Evolutionary conservation across 768 basidiomycete species (phyloP), one percentile per base, ranked within the genome.

Genomic region (Suillus fuscotomentosus): DNA sequence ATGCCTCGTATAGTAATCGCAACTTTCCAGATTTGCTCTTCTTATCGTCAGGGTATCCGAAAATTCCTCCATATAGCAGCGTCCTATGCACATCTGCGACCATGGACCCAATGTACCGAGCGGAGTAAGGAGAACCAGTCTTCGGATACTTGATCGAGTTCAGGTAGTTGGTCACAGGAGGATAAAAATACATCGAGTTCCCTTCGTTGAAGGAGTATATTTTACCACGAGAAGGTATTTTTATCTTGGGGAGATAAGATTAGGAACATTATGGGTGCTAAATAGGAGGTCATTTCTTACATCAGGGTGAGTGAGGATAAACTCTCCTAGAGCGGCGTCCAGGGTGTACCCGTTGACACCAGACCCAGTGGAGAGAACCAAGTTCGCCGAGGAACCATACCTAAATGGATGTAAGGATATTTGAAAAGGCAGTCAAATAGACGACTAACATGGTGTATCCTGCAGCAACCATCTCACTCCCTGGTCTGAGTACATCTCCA

Each of bases 171-270:
- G 79, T 79, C 56, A 93, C 91, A 20, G 92, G 95, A 55, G 85
- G 77, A 77, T 95, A 81, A 82, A 97, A 99, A 80, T 96, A 96
- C 84, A 94, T 83, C 39, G 95, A 86, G 81, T 99, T 99, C 66
- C 97, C 97, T 80, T 99, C 97, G 76, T 99, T 99, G 84, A 99
- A 97, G 3, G 96, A 98, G 81, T 99, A 99, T 73, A 99, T 99
- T 81, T 99, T 99, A 69, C 97, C 97, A 59, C 97, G 89, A 11
- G 87, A 68, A 8, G 97, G 97, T 68, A 99, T 94, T 78, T 88
- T 86, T 78, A 99, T 99, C 91, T 93, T 72, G 39, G 27, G 22
- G 17, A 13, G 36, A 38, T 38, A 20, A 61, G 13, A 17, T 31
- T 68, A 62, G 63, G 15, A 43, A 61, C 47, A 42, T 51, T 34